Evolutionary conservation across 441 rosid genomes (phyloP).

Genomic region (Isatis lusitanica): DNA sequence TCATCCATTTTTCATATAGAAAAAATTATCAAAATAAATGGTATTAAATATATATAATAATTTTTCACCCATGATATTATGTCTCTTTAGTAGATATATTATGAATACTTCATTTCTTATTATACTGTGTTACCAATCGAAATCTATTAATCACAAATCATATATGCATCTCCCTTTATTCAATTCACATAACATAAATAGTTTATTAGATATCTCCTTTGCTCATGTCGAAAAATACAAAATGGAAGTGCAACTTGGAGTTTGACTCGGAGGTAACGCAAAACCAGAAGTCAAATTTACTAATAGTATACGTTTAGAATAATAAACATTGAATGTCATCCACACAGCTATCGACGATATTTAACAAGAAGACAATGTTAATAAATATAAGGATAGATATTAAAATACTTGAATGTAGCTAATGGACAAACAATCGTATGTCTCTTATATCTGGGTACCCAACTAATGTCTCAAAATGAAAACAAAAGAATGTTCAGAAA

Average conservation of each 20-base stretch:
- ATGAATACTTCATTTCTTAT: neutral
- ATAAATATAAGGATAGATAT: neutral
- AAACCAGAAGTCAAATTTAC: neutral
- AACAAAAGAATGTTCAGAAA: conserved; percentile 18
- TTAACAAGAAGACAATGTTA: neutral
- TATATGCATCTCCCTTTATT: neutral
- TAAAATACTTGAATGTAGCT: conserved; percentile 17
- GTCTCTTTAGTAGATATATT: neutral
- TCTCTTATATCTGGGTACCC: conserved; percentile 25
- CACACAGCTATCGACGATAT: neutral
- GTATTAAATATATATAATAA: neutral
- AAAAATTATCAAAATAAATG: neutral
- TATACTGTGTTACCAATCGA: neutral
- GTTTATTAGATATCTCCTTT: neutral
- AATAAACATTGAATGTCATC: neutral
- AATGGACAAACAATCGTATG: conserved; percentile 20
- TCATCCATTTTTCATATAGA: neutral
- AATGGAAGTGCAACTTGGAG: neutral
- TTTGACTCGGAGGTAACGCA: neutral
- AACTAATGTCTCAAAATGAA: conserved; percentile 15
- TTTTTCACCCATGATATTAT: neutral
- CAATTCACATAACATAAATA: neutral
- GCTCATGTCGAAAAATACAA: neutral
- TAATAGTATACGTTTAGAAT: neutral
- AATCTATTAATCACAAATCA: neutral